phyloP scores from a whole-genome alignment of 73 alveolate species.

The Symbiodinium natans region DNA sequence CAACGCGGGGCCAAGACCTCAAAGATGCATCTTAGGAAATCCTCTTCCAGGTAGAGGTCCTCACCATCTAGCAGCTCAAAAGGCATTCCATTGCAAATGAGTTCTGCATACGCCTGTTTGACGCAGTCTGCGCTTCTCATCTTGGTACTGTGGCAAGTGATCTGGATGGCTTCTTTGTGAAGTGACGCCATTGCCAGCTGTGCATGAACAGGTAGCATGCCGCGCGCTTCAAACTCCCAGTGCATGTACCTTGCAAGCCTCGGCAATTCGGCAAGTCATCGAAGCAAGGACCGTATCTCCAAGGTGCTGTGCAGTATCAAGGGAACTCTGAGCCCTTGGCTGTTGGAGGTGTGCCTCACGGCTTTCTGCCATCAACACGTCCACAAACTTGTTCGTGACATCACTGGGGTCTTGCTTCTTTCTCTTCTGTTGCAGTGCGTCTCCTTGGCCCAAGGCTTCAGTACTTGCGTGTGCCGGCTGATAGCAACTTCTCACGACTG shows the following conservation, averaged over 20 bases:
- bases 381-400: background rate
- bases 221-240: background rate
- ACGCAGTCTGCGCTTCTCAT: background rate
- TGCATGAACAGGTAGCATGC: background rate
- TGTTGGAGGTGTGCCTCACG: constrained; percentile 1
- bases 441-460: background rate
- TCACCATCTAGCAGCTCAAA: constrained; percentile 95
- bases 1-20: background rate
- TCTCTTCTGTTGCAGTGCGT: too few relatives aligned
- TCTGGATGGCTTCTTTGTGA: constrained; percentile 38
- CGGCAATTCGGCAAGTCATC: background rate
- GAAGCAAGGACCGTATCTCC: background rate
- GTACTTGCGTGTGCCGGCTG: background rate
- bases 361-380: background rate
- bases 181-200: background rate
- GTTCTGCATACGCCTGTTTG: constrained; percentile 17
- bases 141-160: background rate
- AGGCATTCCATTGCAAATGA: constrained; percentile 85
- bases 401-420: background rate
- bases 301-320: too few relatives aligned
- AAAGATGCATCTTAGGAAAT: constrained; percentile 41
- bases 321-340: background rate
- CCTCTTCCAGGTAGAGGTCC: constrained; percentile 21
- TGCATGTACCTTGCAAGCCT: constrained; percentile 22
- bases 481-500: background rate